Evolutionary conservation across 1,284 basidiomycete species (phyloP).

Genomic region (Cystobasidium pallidum): DNA sequence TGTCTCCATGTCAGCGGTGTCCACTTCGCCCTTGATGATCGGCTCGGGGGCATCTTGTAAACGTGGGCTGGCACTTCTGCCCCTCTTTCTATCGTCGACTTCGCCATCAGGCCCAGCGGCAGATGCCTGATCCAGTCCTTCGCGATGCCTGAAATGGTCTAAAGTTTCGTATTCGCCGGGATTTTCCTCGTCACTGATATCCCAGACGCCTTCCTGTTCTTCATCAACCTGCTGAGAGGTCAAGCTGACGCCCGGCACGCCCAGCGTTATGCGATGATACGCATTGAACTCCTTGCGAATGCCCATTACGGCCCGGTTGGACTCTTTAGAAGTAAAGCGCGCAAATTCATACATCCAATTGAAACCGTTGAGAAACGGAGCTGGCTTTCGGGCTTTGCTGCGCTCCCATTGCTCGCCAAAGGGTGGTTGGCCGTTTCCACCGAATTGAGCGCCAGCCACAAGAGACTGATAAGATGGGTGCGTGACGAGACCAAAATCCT

Average conservation of each 20-base stretch:
- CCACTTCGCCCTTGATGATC: not conserved
- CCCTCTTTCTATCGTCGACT: slow-evolving; percentile 34
- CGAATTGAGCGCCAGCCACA: slow-evolving; percentile 30
- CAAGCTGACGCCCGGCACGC: slow-evolving; percentile 15
- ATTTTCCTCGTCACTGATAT: slow-evolving; percentile 18
- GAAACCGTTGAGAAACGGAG: slow-evolving; percentile 33
- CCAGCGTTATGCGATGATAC: slow-evolving; percentile 36
- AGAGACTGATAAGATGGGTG: slow-evolving; percentile 16
- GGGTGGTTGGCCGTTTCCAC: slow-evolving; percentile 35
- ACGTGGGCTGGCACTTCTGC: slow-evolving; percentile 26
- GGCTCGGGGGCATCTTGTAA: not conserved
- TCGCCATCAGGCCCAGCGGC: slow-evolving; percentile 25
- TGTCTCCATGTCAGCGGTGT: slow-evolving; percentile 51
- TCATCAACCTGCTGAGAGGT: slow-evolving; percentile 30
- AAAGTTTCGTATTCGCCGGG: slow-evolving; percentile 39
- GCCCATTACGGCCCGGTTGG: slow-evolving; percentile 29
- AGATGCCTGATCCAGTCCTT: slow-evolving; percentile 14
- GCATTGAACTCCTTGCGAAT: slow-evolving; percentile 27
- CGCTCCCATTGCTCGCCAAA: slow-evolving; percentile 43
- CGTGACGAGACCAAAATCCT: slow-evolving; percentile 24
- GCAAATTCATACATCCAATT: slow-evolving; percentile 44
- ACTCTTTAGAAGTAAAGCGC: slow-evolving; percentile 24
- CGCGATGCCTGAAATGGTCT: slow-evolving; percentile 25
- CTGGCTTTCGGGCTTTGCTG: slow-evolving; percentile 37
- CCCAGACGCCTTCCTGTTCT: slow-evolving; percentile 40